These are phyloP conservation scores for Choiromyces venosus DNA, from an alignment of 495 filamentous ascomycete species.

Conservation along the genomic window DNA sequence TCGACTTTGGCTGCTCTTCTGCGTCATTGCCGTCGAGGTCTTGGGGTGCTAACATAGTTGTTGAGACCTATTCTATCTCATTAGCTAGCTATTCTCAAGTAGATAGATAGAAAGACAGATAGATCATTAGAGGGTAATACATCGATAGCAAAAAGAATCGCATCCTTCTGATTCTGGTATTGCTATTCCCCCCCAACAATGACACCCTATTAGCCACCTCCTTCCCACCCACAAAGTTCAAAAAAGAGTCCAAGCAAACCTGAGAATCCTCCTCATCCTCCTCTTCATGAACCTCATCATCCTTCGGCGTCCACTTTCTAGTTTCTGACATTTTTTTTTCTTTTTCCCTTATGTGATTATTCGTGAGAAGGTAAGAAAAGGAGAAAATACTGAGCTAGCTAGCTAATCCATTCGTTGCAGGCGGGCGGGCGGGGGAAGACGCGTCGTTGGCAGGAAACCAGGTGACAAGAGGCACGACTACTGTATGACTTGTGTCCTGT, in stretches of 20 bases:
- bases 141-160: slow-evolving; percentile 91
- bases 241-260: slow-evolving; percentile 11
- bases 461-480: no score
- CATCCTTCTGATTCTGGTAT: slow-evolving; percentile 92
- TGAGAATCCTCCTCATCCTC: slow-evolving; percentile 39
- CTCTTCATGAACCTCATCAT: slow-evolving; percentile 41
- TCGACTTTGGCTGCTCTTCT: slow-evolving; percentile 7
- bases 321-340: slow-evolving; percentile 29
- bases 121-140: slow-evolving; percentile 26
- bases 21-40: slow-evolving; percentile 18
- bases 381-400: neutral
- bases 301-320: slow-evolving; percentile 40
- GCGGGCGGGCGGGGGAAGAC: neutral
- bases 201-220: neutral
- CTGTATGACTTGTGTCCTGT: no score
- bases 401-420: no score
- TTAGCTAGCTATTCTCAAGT: neutral
- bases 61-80: slow-evolving; percentile 52
- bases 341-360: neutral
- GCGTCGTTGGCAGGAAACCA: neutral
- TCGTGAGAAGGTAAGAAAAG: neutral
- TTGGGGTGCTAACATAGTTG: slow-evolving; percentile 78
- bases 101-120: no score
- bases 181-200: slow-evolving; percentile 51
- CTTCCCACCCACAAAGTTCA: neutral